Base-by-base conservation (phyloP, 176 grass and related monocot species). In the Leersia perrieri region DNA sequence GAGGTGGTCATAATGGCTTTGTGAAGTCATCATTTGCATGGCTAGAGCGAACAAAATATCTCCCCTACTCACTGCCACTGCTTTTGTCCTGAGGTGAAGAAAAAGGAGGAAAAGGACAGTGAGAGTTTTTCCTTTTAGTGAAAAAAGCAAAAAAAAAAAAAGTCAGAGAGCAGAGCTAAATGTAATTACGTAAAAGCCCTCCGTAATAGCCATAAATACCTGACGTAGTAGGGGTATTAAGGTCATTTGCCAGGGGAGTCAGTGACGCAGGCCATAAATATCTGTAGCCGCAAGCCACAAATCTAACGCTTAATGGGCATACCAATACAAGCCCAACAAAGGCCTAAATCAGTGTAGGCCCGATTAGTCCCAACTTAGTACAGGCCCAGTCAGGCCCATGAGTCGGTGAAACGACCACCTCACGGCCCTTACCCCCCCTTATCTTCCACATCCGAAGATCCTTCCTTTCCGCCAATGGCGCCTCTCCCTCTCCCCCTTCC, bases 401-500 rank as follows among this genome's bases (percentile, higher is more conserved):
- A 70, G 63, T n/a, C 64, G 13, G 51, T 55, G 27, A 63, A 85
- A 85, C 41, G 6, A 26, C 33, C 36, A 15, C 76, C 80, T 82
- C 44, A 79, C 16, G 66, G 60, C 73, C 78, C 66, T 82, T 36
- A 49, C 60, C 78, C 34, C 34, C 22, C 55, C 73, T 82, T 82
- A 90, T 86, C 88, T 44, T 61, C 36, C 34, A 9, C 57, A 70
- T 45, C 42, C n/a, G 42, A n/a, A 5, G 28, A 22, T 53, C 2
- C 32, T 16, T 49, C 38, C 31, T 11, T n/a, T 11, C 32, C 76
- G 20, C 83, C 67, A 86, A 86, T 86, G 83, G 79, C 88, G 41
- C 13, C 73, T 38, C 83, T 82, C 36, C 88, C 73, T 3, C 44
- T 73, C 36, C 88, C 66, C 14, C n/a, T 78, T 68, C 88, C 66